Conservation (phyloP, 768 basidiomycete species). For the Podaxis carcinomalis region DNA sequence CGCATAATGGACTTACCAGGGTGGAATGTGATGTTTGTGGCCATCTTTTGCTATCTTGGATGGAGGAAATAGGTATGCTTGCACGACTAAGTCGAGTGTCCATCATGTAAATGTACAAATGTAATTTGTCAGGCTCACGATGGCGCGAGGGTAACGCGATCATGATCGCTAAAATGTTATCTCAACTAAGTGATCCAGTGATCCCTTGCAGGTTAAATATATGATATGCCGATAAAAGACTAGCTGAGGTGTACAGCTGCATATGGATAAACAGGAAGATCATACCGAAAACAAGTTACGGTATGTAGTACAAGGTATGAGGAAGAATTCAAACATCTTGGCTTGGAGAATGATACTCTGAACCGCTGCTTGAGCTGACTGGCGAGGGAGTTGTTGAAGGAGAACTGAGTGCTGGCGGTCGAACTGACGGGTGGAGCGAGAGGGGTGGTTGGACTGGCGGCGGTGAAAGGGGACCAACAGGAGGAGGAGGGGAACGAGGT, state of each 20-base stretch:
- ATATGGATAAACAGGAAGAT: background rate
- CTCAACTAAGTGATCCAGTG: background rate
- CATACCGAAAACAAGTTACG: background rate
- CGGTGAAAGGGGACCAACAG: background rate
- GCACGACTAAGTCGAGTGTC: background rate
- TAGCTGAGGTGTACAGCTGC: background rate
- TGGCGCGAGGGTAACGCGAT: slow-evolving; percentile 26
- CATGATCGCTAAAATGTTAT: slow-evolving; percentile 8
- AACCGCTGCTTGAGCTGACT: slow-evolving; percentile 6
- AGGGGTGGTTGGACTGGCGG: background rate
- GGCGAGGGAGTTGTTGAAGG: background rate
- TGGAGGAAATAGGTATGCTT: background rate
- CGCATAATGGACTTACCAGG: slow-evolving; percentile 36
- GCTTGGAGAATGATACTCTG: slow-evolving; percentile 8
- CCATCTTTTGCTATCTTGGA: slow-evolving; percentile 22
- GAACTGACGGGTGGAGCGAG: background rate
- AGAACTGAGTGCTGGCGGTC: background rate
- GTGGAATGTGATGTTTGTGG: slow-evolving; percentile 66
- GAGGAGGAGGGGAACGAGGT: background rate
- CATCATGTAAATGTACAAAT: too few species aligned
- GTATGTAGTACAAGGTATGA: background rate
- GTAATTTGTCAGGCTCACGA: slow-evolving; percentile 8
- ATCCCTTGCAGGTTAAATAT: background rate
- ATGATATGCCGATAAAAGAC: background rate
- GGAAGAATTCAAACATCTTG: background rate